These are phyloP conservation scores for Avena eriantha DNA, from an alignment of 176 grass and related monocot genomes.

Conservation along the genomic window DNA sequence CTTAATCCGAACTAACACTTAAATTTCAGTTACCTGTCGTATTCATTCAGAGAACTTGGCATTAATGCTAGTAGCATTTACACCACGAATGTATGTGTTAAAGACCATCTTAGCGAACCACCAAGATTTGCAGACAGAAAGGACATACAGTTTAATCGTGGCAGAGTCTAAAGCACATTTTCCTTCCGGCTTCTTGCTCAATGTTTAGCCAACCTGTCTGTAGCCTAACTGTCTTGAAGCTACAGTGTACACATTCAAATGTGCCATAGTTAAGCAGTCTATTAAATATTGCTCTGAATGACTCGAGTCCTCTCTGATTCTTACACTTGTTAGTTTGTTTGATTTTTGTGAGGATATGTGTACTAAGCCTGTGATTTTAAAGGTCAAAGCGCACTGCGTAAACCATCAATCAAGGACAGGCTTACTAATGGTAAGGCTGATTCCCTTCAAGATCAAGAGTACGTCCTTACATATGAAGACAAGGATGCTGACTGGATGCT, in stretches of 20 bases:
- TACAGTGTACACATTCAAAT: not conserved
- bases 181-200: not conserved
- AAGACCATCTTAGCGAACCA: not conserved
- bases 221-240: not conserved
- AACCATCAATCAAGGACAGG: conserved; percentile 49
- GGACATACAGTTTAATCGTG: not conserved
- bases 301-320: not conserved
- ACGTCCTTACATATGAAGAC: conserved; percentile 80
- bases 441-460: conserved; percentile 68
- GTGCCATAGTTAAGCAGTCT: not conserved
- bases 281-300: not conserved
- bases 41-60: not conserved
- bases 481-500: conserved; percentile 90
- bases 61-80: not conserved
- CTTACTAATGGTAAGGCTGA: conserved; percentile 54
- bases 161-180: not conserved
- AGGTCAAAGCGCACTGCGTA: conserved; percentile 59
- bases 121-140: not conserved
- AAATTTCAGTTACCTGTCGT: not conserved
- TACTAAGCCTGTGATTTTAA: conserved; percentile 1
- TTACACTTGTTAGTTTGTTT: not conserved
- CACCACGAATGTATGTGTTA: not conserved
- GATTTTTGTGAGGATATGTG: not conserved
- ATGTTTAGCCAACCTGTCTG: not conserved
- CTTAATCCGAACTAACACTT: not conserved